Evolutionary conservation across 257 asterid genomes (phyloP).

Genomic region (Rauvolfia tetraphylla): DNA sequence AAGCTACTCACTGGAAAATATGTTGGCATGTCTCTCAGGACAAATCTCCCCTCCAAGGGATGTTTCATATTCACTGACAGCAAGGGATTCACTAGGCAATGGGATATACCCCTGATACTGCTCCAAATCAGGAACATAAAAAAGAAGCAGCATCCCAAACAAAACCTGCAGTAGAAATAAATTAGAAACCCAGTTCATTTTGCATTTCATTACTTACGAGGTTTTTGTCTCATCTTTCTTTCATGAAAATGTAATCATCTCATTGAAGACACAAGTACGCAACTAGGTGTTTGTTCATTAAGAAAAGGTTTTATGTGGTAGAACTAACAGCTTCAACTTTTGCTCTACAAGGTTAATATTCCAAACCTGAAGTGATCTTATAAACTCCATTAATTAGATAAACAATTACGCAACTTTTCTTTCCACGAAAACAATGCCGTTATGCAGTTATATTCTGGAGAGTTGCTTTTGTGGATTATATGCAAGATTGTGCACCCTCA

Average conservation of each 20-base stretch:
- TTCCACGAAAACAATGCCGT: background rate
- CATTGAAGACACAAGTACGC: background rate
- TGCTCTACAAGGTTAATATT: background rate
- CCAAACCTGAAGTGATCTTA: background rate
- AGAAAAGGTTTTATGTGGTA: background rate
- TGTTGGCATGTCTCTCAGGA: constrained; percentile 71
- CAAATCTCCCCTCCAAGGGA: constrained; percentile 58
- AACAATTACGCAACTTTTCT: background rate
- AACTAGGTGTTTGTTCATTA: background rate
- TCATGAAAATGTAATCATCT: background rate
- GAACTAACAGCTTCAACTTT: background rate
- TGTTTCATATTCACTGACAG: constrained; percentile 38
- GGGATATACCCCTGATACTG: constrained; percentile 67
- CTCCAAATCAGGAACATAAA: constrained; percentile 65
- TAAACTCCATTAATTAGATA: background rate
- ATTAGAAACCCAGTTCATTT: background rate
- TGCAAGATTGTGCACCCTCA: background rate
- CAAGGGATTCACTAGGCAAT: constrained; percentile 40
- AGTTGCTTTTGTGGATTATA: background rate
- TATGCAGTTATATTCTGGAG: background rate
- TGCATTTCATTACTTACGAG: background rate
- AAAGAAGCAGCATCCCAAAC: constrained; percentile 55
- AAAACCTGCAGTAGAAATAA: constrained; percentile 45
- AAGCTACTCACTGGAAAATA: constrained; percentile 55
- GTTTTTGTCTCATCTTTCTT: background rate